Base-by-base conservation (phyloP, 179 eudicot genomes). In the Patellifolia procumbens region DNA sequence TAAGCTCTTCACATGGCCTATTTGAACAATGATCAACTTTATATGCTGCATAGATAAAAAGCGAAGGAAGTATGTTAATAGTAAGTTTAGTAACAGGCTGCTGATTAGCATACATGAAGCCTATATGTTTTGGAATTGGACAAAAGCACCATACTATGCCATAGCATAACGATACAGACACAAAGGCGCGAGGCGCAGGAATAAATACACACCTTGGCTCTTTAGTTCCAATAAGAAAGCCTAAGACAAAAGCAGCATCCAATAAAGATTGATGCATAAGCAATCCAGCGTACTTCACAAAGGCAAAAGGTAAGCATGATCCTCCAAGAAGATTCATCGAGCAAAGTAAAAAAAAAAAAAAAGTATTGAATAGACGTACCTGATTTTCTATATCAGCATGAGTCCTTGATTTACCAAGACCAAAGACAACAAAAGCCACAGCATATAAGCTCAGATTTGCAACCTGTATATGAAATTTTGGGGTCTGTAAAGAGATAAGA, bases 241-340 rank as follows among this genome's bases (percentile, higher is more conserved):
- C 65, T 75, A 78, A 85, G 59, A 94, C 93, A 60, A 92, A n/a
- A 94, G 86, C 92, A 92, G 81, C 98, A 89, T 17, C 97, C 98
- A 56, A 94, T 83, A 74, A 83, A 80, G 76, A 94, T 89, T 64
- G 98, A 92, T 31, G 83, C 15, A 85, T 84, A 91, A 17, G 98
- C 98, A 73, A 94, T 91, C 98, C 97, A 92, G 75, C 93, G 97
- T 94, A 94, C 97, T 94, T n/a, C n/a, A 92, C 79, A 45, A 83
- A 45, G 48, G 15, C 34, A 68, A 29, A 79, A 67, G 58, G 22
- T 81, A 58, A 76, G 75, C 43, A 70, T 39, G 70, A 62, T 64
- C 70, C 26, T 48, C 76, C 66, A 42, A 45, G 8, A 65, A 63
- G 26, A 75, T 31, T 43, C 46, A 63, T 17, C 45, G 13, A 62